A percentile compares a stretch with the other conserved stretches of the same genome.
Evolutionary conservation across 306 rosid genomes (phyloP).

Genomic region (Trifolium subterraneum): DNA sequence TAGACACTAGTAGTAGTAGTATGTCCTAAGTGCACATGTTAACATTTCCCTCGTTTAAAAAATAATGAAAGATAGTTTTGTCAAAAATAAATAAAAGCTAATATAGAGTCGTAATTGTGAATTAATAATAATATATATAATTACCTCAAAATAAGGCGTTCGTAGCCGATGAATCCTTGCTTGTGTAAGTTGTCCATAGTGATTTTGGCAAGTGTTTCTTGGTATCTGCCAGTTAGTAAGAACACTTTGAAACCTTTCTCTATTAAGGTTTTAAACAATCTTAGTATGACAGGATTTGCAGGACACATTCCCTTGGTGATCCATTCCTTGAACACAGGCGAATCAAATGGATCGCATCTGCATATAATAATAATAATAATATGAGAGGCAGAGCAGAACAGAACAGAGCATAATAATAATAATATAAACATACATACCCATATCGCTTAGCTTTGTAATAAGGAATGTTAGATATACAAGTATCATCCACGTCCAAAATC

Average conservation of each 20-base stretch:
- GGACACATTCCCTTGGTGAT: conserved; percentile 63
- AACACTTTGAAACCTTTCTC: conserved; percentile 67
- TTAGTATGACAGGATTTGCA: conserved; percentile 47
- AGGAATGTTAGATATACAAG: conserved; percentile 73
- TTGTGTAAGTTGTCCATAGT: conserved; percentile 64
- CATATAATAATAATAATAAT: no score
- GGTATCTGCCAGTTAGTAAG: conserved; percentile 75
- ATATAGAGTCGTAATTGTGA: no score
- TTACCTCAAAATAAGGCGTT: conserved; percentile 80
- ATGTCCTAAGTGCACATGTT: no score
- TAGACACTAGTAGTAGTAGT: no score
- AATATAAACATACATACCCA: conserved; percentile 51
- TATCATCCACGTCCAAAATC: conserved; percentile 83
- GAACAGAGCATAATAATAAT: no score
- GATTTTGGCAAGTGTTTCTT: conserved; percentile 51
- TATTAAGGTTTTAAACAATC: conserved; percentile 49
- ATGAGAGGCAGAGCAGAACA: background rate
- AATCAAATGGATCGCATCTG: conserved; percentile 86
- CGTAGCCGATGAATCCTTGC: conserved; percentile 73
- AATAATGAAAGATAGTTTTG: no score
- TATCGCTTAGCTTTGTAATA: conserved; percentile 59
- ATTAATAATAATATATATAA: no score
- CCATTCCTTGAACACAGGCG: conserved; percentile 72
- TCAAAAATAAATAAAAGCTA: no score
- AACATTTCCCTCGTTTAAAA: no score